Evolutionary conservation across 768 basidiomycete species (phyloP).

Genomic region (Termitomyces sp.): DNA sequence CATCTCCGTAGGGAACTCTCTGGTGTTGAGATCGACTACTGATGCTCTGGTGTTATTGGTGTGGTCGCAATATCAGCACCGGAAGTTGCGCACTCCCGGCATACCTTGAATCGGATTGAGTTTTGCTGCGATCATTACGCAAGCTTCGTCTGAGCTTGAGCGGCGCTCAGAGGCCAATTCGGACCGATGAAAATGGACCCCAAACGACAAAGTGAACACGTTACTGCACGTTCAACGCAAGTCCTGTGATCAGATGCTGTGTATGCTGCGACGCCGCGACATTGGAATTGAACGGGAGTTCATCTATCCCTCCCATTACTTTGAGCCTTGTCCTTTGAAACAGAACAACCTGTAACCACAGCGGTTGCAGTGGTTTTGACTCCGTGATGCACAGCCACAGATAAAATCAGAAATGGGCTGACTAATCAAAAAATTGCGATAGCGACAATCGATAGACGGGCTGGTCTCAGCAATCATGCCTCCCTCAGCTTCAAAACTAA

Average conservation of each 20-base stretch:
- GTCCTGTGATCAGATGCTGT: neutral
- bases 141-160: neutral
- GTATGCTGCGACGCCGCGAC: neutral
- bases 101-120: neutral
- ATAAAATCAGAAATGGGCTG: slow-evolving; percentile 21
- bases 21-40: too few relatives aligned
- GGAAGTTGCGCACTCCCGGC: neutral
- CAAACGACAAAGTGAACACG: neutral
- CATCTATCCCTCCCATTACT: neutral
- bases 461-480: slow-evolving; percentile 49
- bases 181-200: neutral
- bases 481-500: slow-evolving; percentile 83
- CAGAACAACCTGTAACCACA: too few relatives aligned
- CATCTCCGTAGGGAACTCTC: neutral
- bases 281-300: neutral
- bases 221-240: neutral
- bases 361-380: neutral
- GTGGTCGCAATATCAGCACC: neutral
- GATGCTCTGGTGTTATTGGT: too few relatives aligned
- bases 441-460: slow-evolving; percentile 10
- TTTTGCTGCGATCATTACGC: neutral
- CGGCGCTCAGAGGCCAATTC: neutral
- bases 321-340: neutral
- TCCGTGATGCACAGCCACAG: slow-evolving; percentile 8
- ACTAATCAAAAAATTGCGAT: slow-evolving; percentile 30